A percentile compares a stretch with the other conserved stretches of the same genome.
phyloP scores from a whole-genome alignment of 1,139 yeast genomes.

The Saccharomyces hybrid region DNA sequence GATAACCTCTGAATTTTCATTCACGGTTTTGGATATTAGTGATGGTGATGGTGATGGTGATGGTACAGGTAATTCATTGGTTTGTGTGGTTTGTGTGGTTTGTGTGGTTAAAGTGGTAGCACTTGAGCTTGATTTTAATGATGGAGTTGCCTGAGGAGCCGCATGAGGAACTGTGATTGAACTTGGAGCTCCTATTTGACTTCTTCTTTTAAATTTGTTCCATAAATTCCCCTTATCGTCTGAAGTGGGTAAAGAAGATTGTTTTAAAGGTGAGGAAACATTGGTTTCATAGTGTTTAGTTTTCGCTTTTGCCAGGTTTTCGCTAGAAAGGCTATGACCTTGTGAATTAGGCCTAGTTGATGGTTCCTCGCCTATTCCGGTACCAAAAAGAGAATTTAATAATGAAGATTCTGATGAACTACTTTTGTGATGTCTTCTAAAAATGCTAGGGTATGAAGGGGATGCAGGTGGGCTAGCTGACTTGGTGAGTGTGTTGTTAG shows the following conservation, averaged over 20 bases:
- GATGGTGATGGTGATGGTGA: conserved; percentile 7
- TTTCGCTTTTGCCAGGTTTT: conserved; percentile 11
- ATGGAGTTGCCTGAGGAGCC: conserved; percentile 3
- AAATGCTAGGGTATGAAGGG: conserved; percentile 38
- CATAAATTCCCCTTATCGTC: conserved; percentile 27
- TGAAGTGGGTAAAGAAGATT: conserved; percentile 6
- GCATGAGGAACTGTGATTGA: neutral
- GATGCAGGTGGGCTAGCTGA: conserved; percentile 38
- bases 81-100: neutral
- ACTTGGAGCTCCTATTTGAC: conserved; percentile 12
- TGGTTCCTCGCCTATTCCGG: conserved; percentile 6
- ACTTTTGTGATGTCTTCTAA: conserved; percentile 52
- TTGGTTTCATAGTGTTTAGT: conserved; percentile 5
- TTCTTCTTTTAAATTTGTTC: conserved; percentile 27
- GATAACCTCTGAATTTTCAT: conserved; percentile 5
- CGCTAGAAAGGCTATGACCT: conserved; percentile 13
- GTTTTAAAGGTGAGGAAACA: conserved; percentile 12
- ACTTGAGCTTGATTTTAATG: neutral
- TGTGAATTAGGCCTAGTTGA: conserved; percentile 7
- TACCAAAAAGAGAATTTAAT: conserved; percentile 32
- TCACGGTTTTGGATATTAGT: neutral
- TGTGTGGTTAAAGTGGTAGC: neutral
- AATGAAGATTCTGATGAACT: conserved; percentile 49
- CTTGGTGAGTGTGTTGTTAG: conserved; percentile 31
- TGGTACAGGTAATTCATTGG: neutral